Evolutionary conservation across 768 basidiomycete species (phyloP).

Genomic region (Trametes cingulata): DNA sequence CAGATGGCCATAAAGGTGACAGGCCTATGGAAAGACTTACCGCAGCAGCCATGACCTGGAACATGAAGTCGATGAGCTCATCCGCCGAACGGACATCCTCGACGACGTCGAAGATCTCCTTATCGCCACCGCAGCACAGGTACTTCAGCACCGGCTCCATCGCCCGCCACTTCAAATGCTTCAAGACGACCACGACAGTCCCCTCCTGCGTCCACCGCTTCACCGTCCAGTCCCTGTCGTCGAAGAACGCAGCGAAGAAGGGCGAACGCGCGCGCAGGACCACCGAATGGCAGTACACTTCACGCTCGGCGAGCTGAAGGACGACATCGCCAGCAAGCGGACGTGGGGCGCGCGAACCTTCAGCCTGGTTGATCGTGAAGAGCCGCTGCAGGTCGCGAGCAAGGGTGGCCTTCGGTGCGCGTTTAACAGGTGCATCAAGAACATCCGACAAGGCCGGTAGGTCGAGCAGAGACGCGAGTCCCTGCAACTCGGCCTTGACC

Average conservation of each 20-base stretch:
- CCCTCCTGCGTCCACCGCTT: slow-evolving; percentile 56
- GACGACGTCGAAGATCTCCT: slow-evolving; percentile 68
- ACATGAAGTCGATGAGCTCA: slow-evolving; percentile 81
- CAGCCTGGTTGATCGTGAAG: slow-evolving; percentile 41
- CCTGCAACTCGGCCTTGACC: slow-evolving; percentile 65
- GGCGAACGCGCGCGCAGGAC: slow-evolving; percentile 81
- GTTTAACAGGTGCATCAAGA: slow-evolving; percentile 64
- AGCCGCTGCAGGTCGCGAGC: slow-evolving; percentile 50
- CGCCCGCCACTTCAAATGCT: slow-evolving; percentile 69
- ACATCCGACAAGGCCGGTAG: slow-evolving; percentile 55
- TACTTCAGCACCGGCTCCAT: slow-evolving; percentile 77
- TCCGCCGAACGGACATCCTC: slow-evolving; percentile 66
- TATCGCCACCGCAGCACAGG: slow-evolving; percentile 72
- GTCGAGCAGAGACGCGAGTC: slow-evolving; percentile 57
- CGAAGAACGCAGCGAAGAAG: slow-evolving; percentile 85
- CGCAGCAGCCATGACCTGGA: slow-evolving; percentile 82
- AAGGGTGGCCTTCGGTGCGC: slow-evolving; percentile 49
- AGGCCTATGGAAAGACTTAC: slow-evolving; percentile 43
- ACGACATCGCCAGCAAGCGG: slow-evolving; percentile 65
- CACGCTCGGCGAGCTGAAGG: slow-evolving; percentile 65
- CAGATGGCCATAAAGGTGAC: not conserved
- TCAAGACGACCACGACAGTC: slow-evolving; percentile 63
- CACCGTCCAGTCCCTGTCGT: slow-evolving; percentile 77
- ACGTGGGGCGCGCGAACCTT: not conserved
- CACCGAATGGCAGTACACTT: slow-evolving; percentile 67